These are phyloP conservation scores for Gaultheria prostrata DNA, from an alignment of 148 eudicot species.

Conservation along the genomic window DNA sequence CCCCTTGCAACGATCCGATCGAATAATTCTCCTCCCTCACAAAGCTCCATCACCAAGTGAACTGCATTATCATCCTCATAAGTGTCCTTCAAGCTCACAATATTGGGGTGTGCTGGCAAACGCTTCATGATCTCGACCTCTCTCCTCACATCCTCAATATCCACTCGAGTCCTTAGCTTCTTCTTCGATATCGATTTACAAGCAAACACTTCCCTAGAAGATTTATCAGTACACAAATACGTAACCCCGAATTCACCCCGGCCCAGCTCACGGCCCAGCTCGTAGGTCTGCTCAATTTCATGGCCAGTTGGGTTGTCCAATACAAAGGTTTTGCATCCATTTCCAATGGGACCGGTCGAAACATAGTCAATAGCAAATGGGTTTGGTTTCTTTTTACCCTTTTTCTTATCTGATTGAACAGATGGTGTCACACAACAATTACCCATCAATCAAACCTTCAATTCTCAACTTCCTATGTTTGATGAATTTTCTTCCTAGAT, in stretches of 20 bases:
- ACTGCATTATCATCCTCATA: constrained; percentile 55
- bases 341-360: constrained; percentile 16
- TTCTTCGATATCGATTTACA: constrained; percentile 56
- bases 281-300: constrained; percentile 31
- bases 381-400: constrained; percentile 35
- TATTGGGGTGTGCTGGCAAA: constrained; percentile 47
- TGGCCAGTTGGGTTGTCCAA: constrained; percentile 48
- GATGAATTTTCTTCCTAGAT: background rate
- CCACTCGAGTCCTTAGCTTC: constrained; percentile 49
- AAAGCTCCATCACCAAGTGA: constrained; percentile 57
- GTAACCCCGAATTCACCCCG: constrained; percentile 47
- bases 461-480: background rate
- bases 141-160: constrained; percentile 55
- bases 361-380: constrained; percentile 41
- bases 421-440: constrained; percentile 39
- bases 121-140: constrained; percentile 60
- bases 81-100: constrained; percentile 46
- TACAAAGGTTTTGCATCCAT: constrained; percentile 32
- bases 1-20: constrained; percentile 62
- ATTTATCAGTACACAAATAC: constrained; percentile 40
- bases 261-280: constrained; percentile 51
- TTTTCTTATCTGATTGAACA: constrained; percentile 16
- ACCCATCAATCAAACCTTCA: constrained; percentile 36
- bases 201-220: constrained; percentile 36
- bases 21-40: constrained; percentile 60